Evolutionary conservation across 345 rosid species (phyloP).

Genomic region (Noccaea bulbosa): DNA sequence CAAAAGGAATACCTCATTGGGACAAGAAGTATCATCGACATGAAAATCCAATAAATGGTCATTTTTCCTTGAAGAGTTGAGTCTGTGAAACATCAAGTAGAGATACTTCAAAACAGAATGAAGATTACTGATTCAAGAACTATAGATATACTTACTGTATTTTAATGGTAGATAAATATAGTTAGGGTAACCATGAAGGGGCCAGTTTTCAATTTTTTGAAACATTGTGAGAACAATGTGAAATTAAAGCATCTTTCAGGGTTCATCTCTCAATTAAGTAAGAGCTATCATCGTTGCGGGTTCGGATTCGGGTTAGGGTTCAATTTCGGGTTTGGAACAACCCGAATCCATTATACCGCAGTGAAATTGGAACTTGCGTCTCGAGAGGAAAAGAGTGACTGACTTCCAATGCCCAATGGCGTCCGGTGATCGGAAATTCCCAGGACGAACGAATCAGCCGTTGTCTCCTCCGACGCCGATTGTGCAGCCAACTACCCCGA

Average conservation of each 20-base stretch:
- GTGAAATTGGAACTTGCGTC: slow-evolving; percentile 2
- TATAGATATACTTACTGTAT: too few species aligned
- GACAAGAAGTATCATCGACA: too few species aligned
- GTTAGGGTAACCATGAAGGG: neutral
- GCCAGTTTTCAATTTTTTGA: neutral
- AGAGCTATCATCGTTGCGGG: neutral
- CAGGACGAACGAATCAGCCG: slow-evolving; percentile 15
- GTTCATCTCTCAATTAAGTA: neutral
- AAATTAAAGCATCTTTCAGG: neutral
- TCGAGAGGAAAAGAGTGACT: slow-evolving; percentile 1
- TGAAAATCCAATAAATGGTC: too few species aligned
- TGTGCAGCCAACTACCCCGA: slow-evolving; percentile 50
- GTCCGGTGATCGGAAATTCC: slow-evolving; percentile 41
- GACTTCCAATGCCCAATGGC: too few species aligned
- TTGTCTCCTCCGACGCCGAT: slow-evolving; percentile 42
- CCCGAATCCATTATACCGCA: slow-evolving; percentile 8
- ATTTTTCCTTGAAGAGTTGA: too few species aligned
- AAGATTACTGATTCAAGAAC: too few species aligned
- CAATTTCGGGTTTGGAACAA: slow-evolving; percentile 24
- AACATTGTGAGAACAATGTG: neutral
- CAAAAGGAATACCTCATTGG: too few species aligned
- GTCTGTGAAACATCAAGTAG: too few species aligned
- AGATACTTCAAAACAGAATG: too few species aligned
- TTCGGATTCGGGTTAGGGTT: slow-evolving; percentile 11
- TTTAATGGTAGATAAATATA: too few species aligned